Evolutionary conservation across 495 filamentous ascomycete genomes (phyloP), one percentile per base, ranked within the genome.

Genomic region (Talaromyces borbonicus): DNA sequence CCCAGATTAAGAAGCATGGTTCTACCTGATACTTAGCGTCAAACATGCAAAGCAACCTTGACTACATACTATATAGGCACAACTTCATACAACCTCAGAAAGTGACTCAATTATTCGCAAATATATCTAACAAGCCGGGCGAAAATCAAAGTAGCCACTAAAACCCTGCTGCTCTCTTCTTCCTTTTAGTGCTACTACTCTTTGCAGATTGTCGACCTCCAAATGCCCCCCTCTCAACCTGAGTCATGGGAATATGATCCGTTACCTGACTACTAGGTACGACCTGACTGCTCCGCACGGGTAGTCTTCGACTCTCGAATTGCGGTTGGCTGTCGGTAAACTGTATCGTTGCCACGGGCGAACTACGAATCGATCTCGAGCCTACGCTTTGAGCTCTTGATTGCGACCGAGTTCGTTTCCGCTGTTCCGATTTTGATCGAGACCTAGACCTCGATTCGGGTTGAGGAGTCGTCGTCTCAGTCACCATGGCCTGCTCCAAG

Each of bases 111-210:
- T n/a, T n/a, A n/a, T n/a, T n/a, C n/a, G n/a, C n/a, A n/a, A n/a
- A n/a, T n/a, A n/a, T n/a, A n/a, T n/a, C n/a, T n/a, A n/a, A n/a
- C n/a, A n/a, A n/a, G n/a, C n/a, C n/a, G n/a, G n/a, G n/a, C n/a
- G n/a, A n/a, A n/a, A n/a, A 37, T 18, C 16, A 20, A 4, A 7
- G 20, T 3, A 20, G 2, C 8, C n/a, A 38, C 52, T 61, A 71
- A 47, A 73, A 73, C 14, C 70, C 70, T 32, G 59, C 65, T 26
- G 61, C 61, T 41, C 64, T 52, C 54, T 64, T 63, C 55, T 69
- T 67, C 47, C 65, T 69, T 41, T 57, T 67, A 8, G 48, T 39
- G 9, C 26, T 48, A 18, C 26, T 49, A 35, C 57, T 66, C 40
- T 55, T 56, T 27, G 32, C 52, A 16, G 48, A 50, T 43, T 62